Evolutionary conservation across 495 filamentous ascomycete genomes (phyloP), one percentile per base, ranked within the genome.

Genomic region (Podospora pseudopauciseta): DNA sequence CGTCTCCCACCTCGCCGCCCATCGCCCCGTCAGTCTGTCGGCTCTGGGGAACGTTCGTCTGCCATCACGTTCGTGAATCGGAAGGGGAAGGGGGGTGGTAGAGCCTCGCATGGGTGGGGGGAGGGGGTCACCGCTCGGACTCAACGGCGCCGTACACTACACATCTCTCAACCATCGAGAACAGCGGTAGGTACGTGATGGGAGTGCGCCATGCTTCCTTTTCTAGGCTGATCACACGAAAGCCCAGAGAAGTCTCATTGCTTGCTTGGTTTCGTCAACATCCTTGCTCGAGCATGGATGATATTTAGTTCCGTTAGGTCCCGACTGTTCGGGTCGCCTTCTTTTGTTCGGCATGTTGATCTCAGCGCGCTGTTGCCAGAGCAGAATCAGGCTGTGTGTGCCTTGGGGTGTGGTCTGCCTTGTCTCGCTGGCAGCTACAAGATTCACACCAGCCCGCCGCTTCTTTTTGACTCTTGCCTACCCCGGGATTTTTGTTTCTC

Each of bases 371-470:
- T 58, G 55, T 26, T 58, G 55, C 23, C 18, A 58, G 54, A 20
- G 5, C 18, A 58, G 5, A 20, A 19, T 19, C 55, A 19, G 68
- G 64, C 64, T 57, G 64, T 70, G 64, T 67, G n/a, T 30, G 60
- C 59, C 65, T 67, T 63, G 53, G 23, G 63, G 27, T 18, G 39
- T 49, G 39, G 39, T 70, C 54, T 70, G 68, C 68, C 68, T 67
- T 64, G 39, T 20, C n/a, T 26, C 26, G 55, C 55, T 49, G 39
- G 39, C 39, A 49, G 39, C 7, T 49, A 49, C 39, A 49, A 49
- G 39, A 49, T 49, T 6, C 39, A 49, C 9, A 49, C 39, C 2
- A 0, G 39, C 39, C 39, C 15, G 39, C 39, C 15, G 39, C 13
- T 49, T 49, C 39, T 49, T 49, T 49, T 13, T 49, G 39, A 20